phyloP scores from a whole-genome alignment of 352 stramenopile genomes.

The Pythium myriotylum region DNA sequence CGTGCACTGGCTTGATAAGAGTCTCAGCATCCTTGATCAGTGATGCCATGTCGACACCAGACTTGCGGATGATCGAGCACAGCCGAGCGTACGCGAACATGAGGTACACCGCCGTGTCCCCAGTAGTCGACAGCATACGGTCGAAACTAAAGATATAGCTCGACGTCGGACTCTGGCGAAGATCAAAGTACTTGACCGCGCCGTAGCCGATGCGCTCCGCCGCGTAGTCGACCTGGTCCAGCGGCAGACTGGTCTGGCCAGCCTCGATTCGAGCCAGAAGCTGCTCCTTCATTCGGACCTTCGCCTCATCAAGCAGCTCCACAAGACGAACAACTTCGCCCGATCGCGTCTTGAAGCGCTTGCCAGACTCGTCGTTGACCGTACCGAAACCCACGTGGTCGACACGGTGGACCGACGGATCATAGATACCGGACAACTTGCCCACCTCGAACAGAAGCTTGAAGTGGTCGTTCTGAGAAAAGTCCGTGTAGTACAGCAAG shows the following conservation, averaged over 20 bases:
- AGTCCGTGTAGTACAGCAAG: slow-evolving; percentile 88
- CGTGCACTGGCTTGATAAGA: slow-evolving; percentile 68
- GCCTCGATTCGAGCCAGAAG: slow-evolving; percentile 92
- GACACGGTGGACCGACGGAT: slow-evolving; percentile 80
- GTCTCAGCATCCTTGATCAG: slow-evolving; percentile 59
- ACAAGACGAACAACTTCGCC: slow-evolving; percentile 98
- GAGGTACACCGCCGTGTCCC: slow-evolving; percentile 99
- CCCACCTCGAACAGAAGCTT: slow-evolving; percentile 84
- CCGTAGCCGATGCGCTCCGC: slow-evolving; percentile 98
- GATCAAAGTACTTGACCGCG: slow-evolving; percentile 99
- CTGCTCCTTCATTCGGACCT: slow-evolving; percentile 93
- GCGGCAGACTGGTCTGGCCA: slow-evolving; percentile 85
- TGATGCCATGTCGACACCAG: slow-evolving; percentile 79
- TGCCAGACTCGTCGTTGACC: slow-evolving; percentile 86
- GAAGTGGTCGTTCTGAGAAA: slow-evolving; percentile 89
- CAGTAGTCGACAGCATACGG: slow-evolving; percentile 99
- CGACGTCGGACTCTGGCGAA: slow-evolving; percentile 96
- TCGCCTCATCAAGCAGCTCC: slow-evolving; percentile 98
- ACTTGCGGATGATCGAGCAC: slow-evolving; percentile 96
- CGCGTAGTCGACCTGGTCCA: slow-evolving; percentile 92
- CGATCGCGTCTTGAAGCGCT: slow-evolving; percentile 98
- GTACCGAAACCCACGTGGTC: slow-evolving; percentile 88
- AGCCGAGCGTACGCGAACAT: slow-evolving; percentile 99
- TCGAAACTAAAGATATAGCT: slow-evolving; percentile 99
- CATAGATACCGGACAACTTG: slow-evolving; percentile 74